Evolutionary conservation across 2,329 filamentous ascomycete species (phyloP).

Genomic region (Beauveria pseudobassiana): DNA sequence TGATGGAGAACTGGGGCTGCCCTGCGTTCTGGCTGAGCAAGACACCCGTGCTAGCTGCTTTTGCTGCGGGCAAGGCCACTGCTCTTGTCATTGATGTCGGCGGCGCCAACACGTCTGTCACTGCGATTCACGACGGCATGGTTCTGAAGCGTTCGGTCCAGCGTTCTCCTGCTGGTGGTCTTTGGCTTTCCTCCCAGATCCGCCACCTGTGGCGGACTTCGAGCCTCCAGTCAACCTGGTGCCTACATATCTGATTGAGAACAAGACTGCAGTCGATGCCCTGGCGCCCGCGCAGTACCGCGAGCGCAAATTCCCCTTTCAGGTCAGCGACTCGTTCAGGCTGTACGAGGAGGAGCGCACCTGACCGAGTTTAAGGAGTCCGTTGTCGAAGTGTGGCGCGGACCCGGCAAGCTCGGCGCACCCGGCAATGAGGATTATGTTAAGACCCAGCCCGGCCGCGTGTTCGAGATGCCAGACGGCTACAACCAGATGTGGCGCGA

Average conservation of each 20-base stretch:
- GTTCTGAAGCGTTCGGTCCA: slow-evolving; percentile 85
- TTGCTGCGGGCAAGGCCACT: slow-evolving; percentile 86
- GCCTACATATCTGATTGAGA: slow-evolving; percentile 81
- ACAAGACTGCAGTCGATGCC: slow-evolving; percentile 84
- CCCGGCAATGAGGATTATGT: slow-evolving; percentile 71
- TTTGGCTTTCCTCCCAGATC: slow-evolving; percentile 86
- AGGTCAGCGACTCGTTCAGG: slow-evolving; percentile 64
- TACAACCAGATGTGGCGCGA: slow-evolving; percentile 91
- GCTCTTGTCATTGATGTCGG: slow-evolving; percentile 90
- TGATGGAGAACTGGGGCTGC: slow-evolving; percentile 93
- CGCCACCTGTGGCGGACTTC: slow-evolving; percentile 68
- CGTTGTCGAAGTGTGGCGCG: slow-evolving; percentile 88
- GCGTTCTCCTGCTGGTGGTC: slow-evolving; percentile 75
- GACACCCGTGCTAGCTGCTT: slow-evolving; percentile 82
- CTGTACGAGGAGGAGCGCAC: slow-evolving; percentile 85
- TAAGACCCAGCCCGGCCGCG: slow-evolving; percentile 65
- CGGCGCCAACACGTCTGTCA: slow-evolving; percentile 80
- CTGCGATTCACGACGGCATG: slow-evolving; percentile 89
- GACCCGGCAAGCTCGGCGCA: slow-evolving; percentile 58
- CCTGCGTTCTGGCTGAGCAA: slow-evolving; percentile 91
- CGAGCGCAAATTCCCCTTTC: slow-evolving; percentile 60
- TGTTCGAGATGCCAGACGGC: slow-evolving; percentile 96
- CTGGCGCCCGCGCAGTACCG: slow-evolving; percentile 70
- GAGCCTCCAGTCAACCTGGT: slow-evolving; percentile 65
- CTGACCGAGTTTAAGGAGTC: slow-evolving; percentile 96